Conservation (phyloP, 2,329 filamentous ascomycete species). For the Sporothrix mexicana region DNA sequence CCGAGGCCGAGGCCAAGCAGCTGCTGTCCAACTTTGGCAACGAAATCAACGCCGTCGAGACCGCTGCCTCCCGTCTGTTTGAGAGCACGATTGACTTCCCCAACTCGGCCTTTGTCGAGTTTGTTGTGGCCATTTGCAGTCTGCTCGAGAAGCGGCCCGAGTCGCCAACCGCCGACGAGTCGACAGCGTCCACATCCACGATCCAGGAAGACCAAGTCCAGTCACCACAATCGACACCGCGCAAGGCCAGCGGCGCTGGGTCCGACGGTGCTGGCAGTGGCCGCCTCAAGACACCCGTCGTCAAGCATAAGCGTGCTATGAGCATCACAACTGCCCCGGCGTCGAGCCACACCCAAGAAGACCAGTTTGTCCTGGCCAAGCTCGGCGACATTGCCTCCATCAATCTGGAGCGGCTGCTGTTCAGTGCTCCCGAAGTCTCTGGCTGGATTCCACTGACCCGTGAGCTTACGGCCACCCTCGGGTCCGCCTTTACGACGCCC, state of each 20-base stretch:
- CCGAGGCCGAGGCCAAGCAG: conserved; percentile 57
- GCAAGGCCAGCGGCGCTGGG: background rate
- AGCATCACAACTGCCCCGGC: conserved; percentile 55
- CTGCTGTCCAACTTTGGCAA: conserved; percentile 71
- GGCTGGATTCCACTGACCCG: conserved; percentile 75
- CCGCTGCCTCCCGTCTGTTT: conserved; percentile 81
- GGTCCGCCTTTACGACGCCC: conserved; percentile 54
- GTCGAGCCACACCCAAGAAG: conserved; percentile 63
- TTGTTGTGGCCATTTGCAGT: conserved; percentile 76
- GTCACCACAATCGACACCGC: conserved; percentile 41
- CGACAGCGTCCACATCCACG: background rate
- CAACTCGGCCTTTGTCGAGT: conserved; percentile 76
- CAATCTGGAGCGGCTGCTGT: conserved; percentile 76
- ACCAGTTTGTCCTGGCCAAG: conserved; percentile 73
- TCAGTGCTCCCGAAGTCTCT: conserved; percentile 67
- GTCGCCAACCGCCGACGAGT: conserved; percentile 27
- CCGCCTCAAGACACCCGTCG: conserved; percentile 46
- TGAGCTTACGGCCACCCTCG: conserved; percentile 59
- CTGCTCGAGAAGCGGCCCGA: conserved; percentile 60
- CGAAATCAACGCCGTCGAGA: conserved; percentile 87
- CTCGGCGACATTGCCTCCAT: conserved; percentile 73
- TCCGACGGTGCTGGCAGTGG: conserved; percentile 23
- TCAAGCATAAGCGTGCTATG: conserved; percentile 50
- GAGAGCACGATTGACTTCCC: conserved; percentile 94
- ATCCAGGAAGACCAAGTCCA: conserved; percentile 41